Percentiles rank a stretch among this genome's conserved stretches.
These are phyloP conservation scores for Miscanthus lutarioriparius DNA, from an alignment of 176 grass and related monocot genomes.

Conservation along the genomic window DNA sequence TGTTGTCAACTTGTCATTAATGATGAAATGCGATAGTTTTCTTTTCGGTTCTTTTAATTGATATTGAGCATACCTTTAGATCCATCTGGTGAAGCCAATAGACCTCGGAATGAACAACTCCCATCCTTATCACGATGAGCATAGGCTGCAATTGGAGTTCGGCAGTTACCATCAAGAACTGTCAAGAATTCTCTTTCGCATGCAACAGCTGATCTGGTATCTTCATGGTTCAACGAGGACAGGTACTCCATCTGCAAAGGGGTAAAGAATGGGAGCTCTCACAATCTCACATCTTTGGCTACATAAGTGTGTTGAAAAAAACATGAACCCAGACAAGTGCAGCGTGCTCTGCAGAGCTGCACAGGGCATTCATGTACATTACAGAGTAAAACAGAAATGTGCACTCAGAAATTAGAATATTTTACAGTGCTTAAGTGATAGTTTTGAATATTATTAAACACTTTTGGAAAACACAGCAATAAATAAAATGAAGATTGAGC, in stretches of 20 bases:
- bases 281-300: slow-evolving; percentile 11
- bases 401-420: neutral
- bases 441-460: neutral
- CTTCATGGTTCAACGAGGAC: slow-evolving; percentile 83
- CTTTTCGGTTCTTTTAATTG: neutral
- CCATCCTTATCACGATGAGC: slow-evolving; percentile 63
- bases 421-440: neutral
- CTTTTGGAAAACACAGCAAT: neutral
- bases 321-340: neutral
- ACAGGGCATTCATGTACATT: neutral
- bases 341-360: neutral
- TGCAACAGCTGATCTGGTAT: slow-evolving; percentile 88
- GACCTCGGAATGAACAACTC: slow-evolving; percentile 76
- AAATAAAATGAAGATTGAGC: neutral
- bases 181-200: slow-evolving; percentile 90
- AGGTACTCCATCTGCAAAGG: slow-evolving; percentile 72
- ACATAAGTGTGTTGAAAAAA: neutral
- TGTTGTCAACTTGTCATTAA: neutral
- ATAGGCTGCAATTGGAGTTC: slow-evolving; percentile 92
- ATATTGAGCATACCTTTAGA: slow-evolving; percentile 52
- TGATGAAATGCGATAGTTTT: neutral
- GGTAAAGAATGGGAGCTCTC: neutral
- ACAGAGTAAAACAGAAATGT: slow-evolving; percentile 1
- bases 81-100: slow-evolving; percentile 86
- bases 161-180: slow-evolving; percentile 88